Conservation (phyloP, 768 basidiomycete species). For the Podaxis sp. region DNA sequence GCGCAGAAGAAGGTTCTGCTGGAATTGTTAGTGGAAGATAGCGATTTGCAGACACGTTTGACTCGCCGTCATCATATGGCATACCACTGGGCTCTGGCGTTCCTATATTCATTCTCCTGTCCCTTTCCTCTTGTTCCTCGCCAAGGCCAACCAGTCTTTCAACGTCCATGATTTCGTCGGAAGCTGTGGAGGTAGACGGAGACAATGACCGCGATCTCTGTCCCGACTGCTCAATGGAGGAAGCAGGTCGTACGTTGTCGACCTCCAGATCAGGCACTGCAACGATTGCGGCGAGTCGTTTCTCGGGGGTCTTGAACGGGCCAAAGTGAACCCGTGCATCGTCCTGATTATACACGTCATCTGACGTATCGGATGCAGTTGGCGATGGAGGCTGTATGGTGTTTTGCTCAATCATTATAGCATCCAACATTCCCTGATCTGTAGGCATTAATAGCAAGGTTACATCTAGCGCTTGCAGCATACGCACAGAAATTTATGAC, state of each 20-base stretch:
- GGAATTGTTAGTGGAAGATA: slow-evolving; percentile 5
- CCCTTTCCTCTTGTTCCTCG: slow-evolving; percentile 28
- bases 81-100: slow-evolving; percentile 45
- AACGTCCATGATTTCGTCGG: slow-evolving; percentile 21
- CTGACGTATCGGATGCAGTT: slow-evolving; percentile 26
- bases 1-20: slow-evolving; percentile 61
- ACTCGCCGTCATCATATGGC: slow-evolving; percentile 38
- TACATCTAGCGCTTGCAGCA: background rate
- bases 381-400: slow-evolving; percentile 18
- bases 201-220: slow-evolving; percentile 21
- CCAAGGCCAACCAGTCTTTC: slow-evolving; percentile 24
- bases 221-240: background rate
- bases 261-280: slow-evolving; percentile 11
- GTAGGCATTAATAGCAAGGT: background rate
- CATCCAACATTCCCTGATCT: slow-evolving; percentile 16
- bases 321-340: slow-evolving; percentile 46
- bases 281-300: slow-evolving; percentile 33
- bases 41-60: background rate
- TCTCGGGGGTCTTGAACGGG: slow-evolving; percentile 49
- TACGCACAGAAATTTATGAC: background rate
- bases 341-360: slow-evolving; percentile 40
- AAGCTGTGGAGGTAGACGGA: slow-evolving; percentile 18
- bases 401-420: slow-evolving; percentile 3
- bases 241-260: slow-evolving; percentile 21
- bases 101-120: slow-evolving; percentile 25